Percentiles rank a stretch among this genome's conserved stretches.
Evolutionary conservation across 331 rosid genomes (phyloP).

Genomic region (Phaseolus coccineus): DNA sequence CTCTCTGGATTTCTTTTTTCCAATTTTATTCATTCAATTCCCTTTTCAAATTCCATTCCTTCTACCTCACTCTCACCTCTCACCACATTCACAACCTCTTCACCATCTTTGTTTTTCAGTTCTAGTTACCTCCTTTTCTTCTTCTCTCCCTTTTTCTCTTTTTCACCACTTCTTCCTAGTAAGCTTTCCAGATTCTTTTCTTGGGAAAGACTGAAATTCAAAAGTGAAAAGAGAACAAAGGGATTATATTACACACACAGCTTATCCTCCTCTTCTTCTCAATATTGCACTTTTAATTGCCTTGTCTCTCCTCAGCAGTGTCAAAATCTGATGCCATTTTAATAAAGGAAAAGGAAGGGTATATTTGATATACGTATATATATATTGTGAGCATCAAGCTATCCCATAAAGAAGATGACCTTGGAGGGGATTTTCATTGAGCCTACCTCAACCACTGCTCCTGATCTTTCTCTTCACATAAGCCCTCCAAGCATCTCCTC

Average conservation of each 20-base stretch:
- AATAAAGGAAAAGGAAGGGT: conserved; percentile 27
- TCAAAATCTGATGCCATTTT: conserved; percentile 39
- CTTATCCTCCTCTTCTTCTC: conserved; percentile 9
- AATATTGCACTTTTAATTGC: conserved; percentile 48
- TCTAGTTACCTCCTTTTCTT: not conserved
- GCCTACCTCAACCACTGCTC: conserved; percentile 60
- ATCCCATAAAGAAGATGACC: conserved; percentile 67
- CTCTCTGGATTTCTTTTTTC: not conserved
- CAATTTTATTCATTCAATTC: not conserved
- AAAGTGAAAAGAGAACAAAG: conserved; percentile 1
- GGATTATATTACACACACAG: not conserved
- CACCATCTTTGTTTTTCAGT: conserved; percentile 40
- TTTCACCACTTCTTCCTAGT: conserved; percentile 8
- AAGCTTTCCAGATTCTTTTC: conserved; percentile 54
- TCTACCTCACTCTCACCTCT: conserved; percentile 10
- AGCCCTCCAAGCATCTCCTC: conserved; percentile 68
- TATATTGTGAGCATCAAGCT: conserved; percentile 21
- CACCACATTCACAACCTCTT: conserved; percentile 5
- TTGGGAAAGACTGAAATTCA: conserved; percentile 15
- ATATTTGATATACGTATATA: not conserved
- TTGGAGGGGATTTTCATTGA: conserved; percentile 85
- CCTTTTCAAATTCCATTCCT: conserved; percentile 17
- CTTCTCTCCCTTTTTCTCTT: not conserved
- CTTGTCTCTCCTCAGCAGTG: not conserved
- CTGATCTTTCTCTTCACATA: conserved; percentile 95